These are phyloP conservation scores for Thamnidium elegans DNA, from an alignment of 192 early-diverging fungal genomes.

Conservation along the genomic window DNA sequence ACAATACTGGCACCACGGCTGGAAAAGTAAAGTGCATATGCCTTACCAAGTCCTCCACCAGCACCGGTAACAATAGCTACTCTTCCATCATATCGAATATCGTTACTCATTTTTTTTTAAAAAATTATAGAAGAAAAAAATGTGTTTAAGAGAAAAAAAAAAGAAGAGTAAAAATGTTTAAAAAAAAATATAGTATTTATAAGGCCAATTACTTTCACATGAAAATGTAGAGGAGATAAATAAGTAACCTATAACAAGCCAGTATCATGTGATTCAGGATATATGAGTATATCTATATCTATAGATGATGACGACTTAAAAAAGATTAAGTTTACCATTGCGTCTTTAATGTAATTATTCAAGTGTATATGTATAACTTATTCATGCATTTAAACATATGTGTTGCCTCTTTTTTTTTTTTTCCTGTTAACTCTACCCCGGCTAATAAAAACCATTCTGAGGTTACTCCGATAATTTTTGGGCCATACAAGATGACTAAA, in stretches of 20 bases:
- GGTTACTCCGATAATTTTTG: too few species aligned
- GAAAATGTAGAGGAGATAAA: background rate
- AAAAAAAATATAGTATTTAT: constrained; percentile 8
- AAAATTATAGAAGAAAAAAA: background rate
- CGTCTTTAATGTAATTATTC: too few species aligned
- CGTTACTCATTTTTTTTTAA: constrained; percentile 24
- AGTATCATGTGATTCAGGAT: constrained; percentile 10
- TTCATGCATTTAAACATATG: too few species aligned
- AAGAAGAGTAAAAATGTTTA: constrained; percentile 10
- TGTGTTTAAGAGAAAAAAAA: constrained; percentile 5
- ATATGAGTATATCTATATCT: too few species aligned
- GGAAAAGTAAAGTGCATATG: constrained; percentile 90
- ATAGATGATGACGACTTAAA: too few species aligned
- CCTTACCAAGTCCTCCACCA: constrained; percentile 87
- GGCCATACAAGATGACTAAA: too few species aligned
- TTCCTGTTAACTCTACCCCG: too few species aligned
- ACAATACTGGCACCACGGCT: constrained; percentile 90
- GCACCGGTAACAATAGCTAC: constrained; percentile 96
- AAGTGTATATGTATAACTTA: too few species aligned
- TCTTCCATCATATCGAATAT: constrained; percentile 73
- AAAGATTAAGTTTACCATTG: too few species aligned
- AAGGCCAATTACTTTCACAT: constrained; percentile 9
- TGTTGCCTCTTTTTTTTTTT: too few species aligned
- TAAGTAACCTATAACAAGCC: background rate
- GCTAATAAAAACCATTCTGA: too few species aligned